These are phyloP conservation scores for Eragrostis tef DNA, from an alignment of 202 grass and related monocot species.

Conservation along the genomic window DNA sequence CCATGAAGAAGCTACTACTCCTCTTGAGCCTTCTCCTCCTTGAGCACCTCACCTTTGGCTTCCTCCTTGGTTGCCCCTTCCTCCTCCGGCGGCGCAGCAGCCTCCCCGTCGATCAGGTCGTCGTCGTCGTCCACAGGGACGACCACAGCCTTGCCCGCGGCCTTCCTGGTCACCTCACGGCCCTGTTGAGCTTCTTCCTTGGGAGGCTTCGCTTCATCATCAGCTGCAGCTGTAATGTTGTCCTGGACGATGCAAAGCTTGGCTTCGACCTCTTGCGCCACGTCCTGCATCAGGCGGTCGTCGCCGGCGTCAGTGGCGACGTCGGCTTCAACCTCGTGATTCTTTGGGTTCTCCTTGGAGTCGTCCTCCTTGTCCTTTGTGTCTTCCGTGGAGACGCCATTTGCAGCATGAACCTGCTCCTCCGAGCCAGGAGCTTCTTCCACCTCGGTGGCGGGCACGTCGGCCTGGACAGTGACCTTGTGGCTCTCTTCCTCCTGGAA, in stretches of 20 bases:
- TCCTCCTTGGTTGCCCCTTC: not conserved
- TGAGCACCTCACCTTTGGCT: not conserved
- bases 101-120: not conserved
- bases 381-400: not conserved
- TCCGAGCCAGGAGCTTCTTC: not conserved
- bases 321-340: not conserved
- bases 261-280: slow-evolving; percentile 12
- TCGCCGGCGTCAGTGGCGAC: not conserved
- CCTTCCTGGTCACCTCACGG: slow-evolving; percentile 13
- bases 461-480: not conserved
- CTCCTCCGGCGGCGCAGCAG: not conserved
- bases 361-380: not conserved
- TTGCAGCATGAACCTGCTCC: not conserved
- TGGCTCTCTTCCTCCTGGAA: not conserved
- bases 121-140: slow-evolving; percentile 36
- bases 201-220: not conserved
- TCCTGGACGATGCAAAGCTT: slow-evolving; percentile 14
- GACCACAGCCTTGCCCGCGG: slow-evolving; percentile 9
- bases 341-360: not conserved
- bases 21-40: slow-evolving; percentile 21
- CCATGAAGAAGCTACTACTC: not conserved
- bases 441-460: not conserved
- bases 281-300: not conserved
- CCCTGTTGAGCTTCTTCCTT: not conserved
- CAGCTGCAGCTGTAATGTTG: not conserved